Evolutionary conservation across 768 basidiomycete genomes (phyloP).

Genomic region (Ephemerocybe angulata): DNA sequence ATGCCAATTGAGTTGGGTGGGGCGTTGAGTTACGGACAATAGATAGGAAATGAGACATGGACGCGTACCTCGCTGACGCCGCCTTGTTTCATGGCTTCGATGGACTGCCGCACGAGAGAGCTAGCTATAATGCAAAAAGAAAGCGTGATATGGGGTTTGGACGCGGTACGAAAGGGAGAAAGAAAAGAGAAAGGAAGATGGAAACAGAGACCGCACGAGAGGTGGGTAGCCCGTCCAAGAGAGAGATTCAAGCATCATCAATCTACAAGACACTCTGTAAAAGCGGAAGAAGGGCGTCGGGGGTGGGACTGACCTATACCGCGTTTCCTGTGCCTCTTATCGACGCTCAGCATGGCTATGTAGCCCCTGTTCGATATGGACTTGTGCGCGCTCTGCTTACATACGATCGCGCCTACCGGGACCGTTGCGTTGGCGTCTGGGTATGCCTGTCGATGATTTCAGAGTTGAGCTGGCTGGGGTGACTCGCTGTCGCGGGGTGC

Average conservation of each 20-base stretch:
- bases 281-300: conserved; percentile 34
- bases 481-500: too few relatives aligned
- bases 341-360: conserved; percentile 96
- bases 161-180: not conserved
- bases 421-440: conserved; percentile 40
- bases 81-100: conserved; percentile 77
- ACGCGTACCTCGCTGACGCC: conserved; percentile 81
- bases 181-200: conserved; percentile 19
- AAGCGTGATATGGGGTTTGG: not conserved
- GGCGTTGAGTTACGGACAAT: not conserved
- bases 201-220: conserved; percentile 40
- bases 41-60: conserved; percentile 6
- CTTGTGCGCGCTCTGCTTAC: conserved; percentile 91
- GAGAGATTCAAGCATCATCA: conserved; percentile 24
- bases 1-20: not conserved
- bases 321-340: conserved; percentile 77
- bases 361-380: conserved; percentile 82
- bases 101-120: conserved; percentile 76
- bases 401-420: conserved; percentile 91
- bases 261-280: conserved; percentile 42
- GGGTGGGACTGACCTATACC: conserved; percentile 75
- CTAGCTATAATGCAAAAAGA: conserved; percentile 53
- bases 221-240: conserved; percentile 27
- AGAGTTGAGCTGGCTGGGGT: too few relatives aligned
- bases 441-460: conserved; percentile 55